Evolutionary conservation across 192 early-diverging fungal species (phyloP).

Genomic region (Gryganskiella cystojenkinii): DNA sequence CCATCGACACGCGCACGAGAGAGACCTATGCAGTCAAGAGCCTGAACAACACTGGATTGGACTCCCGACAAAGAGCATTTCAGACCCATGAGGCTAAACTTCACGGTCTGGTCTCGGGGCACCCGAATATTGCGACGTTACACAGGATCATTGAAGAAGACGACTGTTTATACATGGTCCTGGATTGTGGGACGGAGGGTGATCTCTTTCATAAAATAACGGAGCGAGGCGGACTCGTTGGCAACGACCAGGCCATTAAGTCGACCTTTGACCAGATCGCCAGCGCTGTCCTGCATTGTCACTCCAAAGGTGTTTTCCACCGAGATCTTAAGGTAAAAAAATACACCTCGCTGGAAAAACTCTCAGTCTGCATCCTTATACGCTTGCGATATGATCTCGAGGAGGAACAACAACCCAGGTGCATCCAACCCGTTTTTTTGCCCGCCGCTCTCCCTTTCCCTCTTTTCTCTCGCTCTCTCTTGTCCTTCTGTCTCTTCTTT

Average conservation of each 20-base stretch:
- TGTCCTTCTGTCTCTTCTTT: background rate
- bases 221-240: slow-evolving; percentile 73
- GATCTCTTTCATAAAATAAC: slow-evolving; percentile 97
- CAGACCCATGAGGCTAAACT: slow-evolving; percentile 75
- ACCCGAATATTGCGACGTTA: slow-evolving; percentile 74
- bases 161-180: slow-evolving; percentile 70
- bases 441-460: background rate
- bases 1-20: slow-evolving; percentile 64
- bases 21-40: slow-evolving; percentile 78
- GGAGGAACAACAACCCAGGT: no score
- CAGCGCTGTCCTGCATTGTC: slow-evolving; percentile 80
- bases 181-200: slow-evolving; percentile 86
- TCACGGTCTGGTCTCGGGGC: slow-evolving; percentile 70
- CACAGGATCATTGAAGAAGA: slow-evolving; percentile 72
- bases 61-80: slow-evolving; percentile 67
- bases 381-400: no score
- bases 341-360: no score
- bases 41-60: slow-evolving; percentile 68
- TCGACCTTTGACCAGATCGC: slow-evolving; percentile 87
- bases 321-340: slow-evolving; percentile 71
- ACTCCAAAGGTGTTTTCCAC: slow-evolving; percentile 75
- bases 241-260: slow-evolving; percentile 80
- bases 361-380: no score
- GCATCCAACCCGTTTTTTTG: background rate
- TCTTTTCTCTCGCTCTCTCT: background rate